These are phyloP conservation scores for Daldinia loculata DNA, from an alignment of 495 filamentous ascomycete species.

Conservation along the genomic window DNA sequence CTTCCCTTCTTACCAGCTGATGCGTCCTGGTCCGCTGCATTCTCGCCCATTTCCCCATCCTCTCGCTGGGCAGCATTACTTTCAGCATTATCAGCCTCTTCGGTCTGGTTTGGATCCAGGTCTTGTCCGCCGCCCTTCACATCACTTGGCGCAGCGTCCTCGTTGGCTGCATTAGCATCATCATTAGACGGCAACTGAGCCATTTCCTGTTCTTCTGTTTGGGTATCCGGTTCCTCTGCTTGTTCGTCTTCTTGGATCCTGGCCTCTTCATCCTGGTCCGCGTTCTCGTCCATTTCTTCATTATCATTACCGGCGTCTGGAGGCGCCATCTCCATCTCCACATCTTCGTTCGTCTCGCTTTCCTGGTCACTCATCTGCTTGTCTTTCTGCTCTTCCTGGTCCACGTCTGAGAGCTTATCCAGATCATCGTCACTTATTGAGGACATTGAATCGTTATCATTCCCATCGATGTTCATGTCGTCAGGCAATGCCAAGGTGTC, in stretches of 20 bases:
- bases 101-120: conserved; percentile 57
- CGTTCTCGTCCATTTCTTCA: conserved; percentile 43
- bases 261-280: conserved; percentile 52
- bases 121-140: conserved; percentile 66
- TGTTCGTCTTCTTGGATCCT: conserved; percentile 58
- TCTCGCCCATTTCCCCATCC: conserved; percentile 57
- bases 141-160: conserved; percentile 75
- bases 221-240: conserved; percentile 44
- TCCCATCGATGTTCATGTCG: conserved; percentile 73
- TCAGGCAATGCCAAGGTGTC: conserved; percentile 70
- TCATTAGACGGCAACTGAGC: conserved; percentile 54
- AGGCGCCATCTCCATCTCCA: conserved; percentile 42
- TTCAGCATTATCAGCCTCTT: conserved; percentile 53
- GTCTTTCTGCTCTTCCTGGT: conserved; percentile 51
- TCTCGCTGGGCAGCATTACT: conserved; percentile 58
- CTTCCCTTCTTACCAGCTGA: conserved; percentile 60
- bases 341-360: conserved; percentile 42
- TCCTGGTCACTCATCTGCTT: conserved; percentile 44
- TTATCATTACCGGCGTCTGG: conserved; percentile 38
- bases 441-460: conserved; percentile 59
- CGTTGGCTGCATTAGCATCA: conserved; percentile 62
- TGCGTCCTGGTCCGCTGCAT: conserved; percentile 59
- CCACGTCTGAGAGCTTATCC: conserved; percentile 63
- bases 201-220: conserved; percentile 43
- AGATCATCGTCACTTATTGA: conserved; percentile 64